Evolutionary conservation across 257 asterid genomes (phyloP).

Genomic region (Paulownia fortunei): DNA sequence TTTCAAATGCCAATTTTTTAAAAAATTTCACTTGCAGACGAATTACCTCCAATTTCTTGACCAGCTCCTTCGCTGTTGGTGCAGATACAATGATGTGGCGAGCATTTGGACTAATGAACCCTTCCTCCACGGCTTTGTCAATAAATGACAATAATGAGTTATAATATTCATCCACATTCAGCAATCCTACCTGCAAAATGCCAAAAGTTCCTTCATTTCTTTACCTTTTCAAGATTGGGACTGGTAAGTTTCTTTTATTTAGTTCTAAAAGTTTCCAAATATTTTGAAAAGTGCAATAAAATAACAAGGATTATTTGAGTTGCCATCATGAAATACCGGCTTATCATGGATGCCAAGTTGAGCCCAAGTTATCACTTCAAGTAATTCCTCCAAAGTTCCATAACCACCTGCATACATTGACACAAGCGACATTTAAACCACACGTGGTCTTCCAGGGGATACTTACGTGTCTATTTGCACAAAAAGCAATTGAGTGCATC

Average conservation of each 20-base stretch:
- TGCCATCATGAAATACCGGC: constrained; percentile 41
- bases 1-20: background rate
- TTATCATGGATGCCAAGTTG: constrained; percentile 69
- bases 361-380: constrained; percentile 69
- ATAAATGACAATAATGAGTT: constrained; percentile 51
- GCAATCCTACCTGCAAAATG: constrained; percentile 57
- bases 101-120: constrained; percentile 56
- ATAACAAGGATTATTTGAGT: background rate
- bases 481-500: too few species aligned
- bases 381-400: constrained; percentile 65
- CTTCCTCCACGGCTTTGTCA: constrained; percentile 69
- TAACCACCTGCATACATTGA: constrained; percentile 47
- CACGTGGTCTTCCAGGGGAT: too few species aligned
- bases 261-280: background rate
- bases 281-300: background rate
- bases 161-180: constrained; percentile 61
- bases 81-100: constrained; percentile 65
- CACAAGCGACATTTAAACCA: background rate
- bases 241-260: background rate
- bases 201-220: too few species aligned
- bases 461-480: too few species aligned
- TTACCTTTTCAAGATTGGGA: background rate
- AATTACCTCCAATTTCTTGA: constrained; percentile 58
- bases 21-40: background rate
- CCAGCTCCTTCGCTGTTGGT: constrained; percentile 52